These are phyloP conservation scores for Leccinum fuscescens DNA, from an alignment of 1,284 basidiomycete species.

Conservation along the genomic window DNA sequence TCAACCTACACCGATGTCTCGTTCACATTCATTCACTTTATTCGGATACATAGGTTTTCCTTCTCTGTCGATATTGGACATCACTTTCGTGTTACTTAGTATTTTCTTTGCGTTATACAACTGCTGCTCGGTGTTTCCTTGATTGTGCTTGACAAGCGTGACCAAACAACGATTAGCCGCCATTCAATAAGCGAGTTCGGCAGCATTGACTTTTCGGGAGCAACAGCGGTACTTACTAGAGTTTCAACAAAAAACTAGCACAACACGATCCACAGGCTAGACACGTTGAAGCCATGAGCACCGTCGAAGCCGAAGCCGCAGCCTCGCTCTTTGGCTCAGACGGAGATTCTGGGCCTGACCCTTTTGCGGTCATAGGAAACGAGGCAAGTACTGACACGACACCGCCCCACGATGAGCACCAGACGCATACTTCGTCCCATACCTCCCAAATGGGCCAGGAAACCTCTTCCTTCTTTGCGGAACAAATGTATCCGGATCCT, in stretches of 20 bases:
- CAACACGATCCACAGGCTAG: conserved; percentile 8
- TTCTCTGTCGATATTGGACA: conserved; percentile 36
- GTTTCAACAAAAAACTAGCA: conserved; percentile 19
- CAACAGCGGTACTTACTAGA: background rate
- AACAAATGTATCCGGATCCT: conserved; percentile 32
- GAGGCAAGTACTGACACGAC: conserved; percentile 29
- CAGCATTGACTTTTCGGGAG: background rate
- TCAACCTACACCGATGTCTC: conserved; percentile 30
- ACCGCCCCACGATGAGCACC: conserved; percentile 25
- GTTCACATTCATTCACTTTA: conserved; percentile 18
- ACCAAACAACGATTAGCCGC: conserved; percentile 27
- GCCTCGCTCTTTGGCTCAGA: conserved; percentile 72
- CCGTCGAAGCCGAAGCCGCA: conserved; percentile 75
- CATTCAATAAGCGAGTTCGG: conserved; percentile 7
- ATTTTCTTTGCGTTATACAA: background rate
- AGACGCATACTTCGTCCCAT: conserved; percentile 20
- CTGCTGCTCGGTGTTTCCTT: background rate
- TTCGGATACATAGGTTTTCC: conserved; percentile 25
- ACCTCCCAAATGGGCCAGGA: conserved; percentile 35
- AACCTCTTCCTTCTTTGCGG: conserved; percentile 31
- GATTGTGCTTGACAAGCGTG: conserved; percentile 16
- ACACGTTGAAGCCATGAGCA: conserved; percentile 50
- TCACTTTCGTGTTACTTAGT: conserved; percentile 14
- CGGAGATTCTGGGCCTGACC: conserved; percentile 55
- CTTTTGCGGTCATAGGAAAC: conserved; percentile 60